These are phyloP conservation scores for Ogataea saltuana DNA, from an alignment of 805 yeast species.

Conservation along the genomic window DNA sequence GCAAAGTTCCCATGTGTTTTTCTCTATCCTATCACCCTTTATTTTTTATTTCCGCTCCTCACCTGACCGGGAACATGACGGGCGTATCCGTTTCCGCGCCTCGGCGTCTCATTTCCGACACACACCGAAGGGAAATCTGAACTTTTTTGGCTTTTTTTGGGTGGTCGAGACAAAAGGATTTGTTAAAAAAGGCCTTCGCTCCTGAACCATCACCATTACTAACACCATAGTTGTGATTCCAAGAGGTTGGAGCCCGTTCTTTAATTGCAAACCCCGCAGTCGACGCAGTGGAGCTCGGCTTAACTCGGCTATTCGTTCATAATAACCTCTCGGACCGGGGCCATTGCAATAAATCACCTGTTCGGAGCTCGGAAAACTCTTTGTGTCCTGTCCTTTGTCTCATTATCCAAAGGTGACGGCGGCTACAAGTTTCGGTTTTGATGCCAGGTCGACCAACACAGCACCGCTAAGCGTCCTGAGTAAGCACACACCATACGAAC, in stretches of 20 bases:
- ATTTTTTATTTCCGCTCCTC: slow-evolving; percentile 1
- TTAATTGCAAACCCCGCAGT: background rate
- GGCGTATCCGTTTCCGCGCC: background rate
- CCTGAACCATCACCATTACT: background rate
- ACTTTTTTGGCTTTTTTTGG: background rate
- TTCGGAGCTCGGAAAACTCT: no score
- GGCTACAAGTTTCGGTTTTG: no score
- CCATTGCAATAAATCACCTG: no score
- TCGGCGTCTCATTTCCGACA: slow-evolving; percentile 4
- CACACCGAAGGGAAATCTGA: slow-evolving; percentile 1
- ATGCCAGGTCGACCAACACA: slow-evolving; percentile 6
- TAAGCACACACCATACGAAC: no score
- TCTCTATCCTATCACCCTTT: no score
- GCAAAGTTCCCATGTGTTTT: no score
- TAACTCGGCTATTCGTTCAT: no score
- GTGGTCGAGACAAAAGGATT: slow-evolving; percentile 2
- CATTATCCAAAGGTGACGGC: no score
- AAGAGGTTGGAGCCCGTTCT: background rate
- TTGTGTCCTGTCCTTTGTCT: no score
- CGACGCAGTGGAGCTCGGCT: background rate
- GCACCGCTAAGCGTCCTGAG: no score
- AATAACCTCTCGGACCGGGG: no score
- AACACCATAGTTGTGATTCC: background rate
- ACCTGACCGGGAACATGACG: background rate
- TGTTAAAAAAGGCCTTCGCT: slow-evolving; percentile 4